Conservation (phyloP, 2,329 filamentous ascomycete genomes). For the Bipolaris zeicola region DNA sequence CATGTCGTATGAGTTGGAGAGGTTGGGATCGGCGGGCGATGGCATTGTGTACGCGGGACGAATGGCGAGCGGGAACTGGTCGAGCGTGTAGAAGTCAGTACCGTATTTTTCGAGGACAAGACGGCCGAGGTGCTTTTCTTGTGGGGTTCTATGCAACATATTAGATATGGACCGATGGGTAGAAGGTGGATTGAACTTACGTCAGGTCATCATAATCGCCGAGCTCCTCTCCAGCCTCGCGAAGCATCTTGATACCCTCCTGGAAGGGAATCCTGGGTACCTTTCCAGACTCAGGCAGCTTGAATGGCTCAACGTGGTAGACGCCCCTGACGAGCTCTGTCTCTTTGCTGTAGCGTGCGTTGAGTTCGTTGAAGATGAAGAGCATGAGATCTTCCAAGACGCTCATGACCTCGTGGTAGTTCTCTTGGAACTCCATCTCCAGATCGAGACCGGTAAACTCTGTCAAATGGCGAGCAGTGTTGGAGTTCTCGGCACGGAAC, state of each 20-base stretch:
- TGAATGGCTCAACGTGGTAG: conserved; percentile 78
- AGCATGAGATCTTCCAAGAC: conserved; percentile 77
- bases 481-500: conserved; percentile 85
- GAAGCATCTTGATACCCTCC: conserved; percentile 77
- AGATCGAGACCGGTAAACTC: conserved; percentile 90
- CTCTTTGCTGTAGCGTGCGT: conserved; percentile 69
- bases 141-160: conserved; percentile 62
- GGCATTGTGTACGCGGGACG: conserved; percentile 93
- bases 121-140: conserved; percentile 87
- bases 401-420: conserved; percentile 75
- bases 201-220: conserved; percentile 78
- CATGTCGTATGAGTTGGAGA: conserved; percentile 69
- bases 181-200: conserved; percentile 22
- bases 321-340: conserved; percentile 72
- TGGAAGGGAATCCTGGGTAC: conserved; percentile 78
- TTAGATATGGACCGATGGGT: not conserved
- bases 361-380: conserved; percentile 77
- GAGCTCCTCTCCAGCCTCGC: conserved; percentile 77
- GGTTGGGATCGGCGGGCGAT: conserved; percentile 54
- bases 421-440: conserved; percentile 84
- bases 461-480: conserved; percentile 83
- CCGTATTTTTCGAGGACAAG: conserved; percentile 87
- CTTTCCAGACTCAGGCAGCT: conserved; percentile 74
- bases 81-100: conserved; percentile 95
- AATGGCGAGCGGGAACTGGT: conserved; percentile 90